Evolutionary conservation across 2,329 filamentous ascomycete genomes (phyloP).

Genomic region (Talaromyces pinophilus): DNA sequence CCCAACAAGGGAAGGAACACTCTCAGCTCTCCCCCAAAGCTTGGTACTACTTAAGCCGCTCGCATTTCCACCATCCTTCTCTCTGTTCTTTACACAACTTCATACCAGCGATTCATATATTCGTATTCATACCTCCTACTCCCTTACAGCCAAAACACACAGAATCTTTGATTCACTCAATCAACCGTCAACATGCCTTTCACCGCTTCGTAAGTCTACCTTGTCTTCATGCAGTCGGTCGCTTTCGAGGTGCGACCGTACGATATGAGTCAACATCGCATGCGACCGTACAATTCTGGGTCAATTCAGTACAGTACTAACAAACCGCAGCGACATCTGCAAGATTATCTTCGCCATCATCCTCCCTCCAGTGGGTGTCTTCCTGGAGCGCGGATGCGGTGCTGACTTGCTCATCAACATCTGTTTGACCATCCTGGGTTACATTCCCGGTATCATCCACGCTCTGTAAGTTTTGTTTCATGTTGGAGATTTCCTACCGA

Average conservation of each 20-base stretch:
- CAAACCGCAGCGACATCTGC: constrained; percentile 64
- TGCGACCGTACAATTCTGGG: neutral
- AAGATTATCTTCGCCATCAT: constrained; percentile 87
- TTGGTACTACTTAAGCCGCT: constrained; percentile 12
- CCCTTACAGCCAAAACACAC: neutral
- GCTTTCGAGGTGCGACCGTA: neutral
- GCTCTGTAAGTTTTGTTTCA: constrained; percentile 63
- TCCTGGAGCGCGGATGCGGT: constrained; percentile 89
- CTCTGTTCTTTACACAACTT: neutral
- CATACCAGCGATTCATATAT: neutral
- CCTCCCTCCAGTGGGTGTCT: constrained; percentile 86
- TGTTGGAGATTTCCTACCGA: too few species aligned
- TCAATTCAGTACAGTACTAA: constrained; percentile 6
- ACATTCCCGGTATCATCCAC: constrained; percentile 85
- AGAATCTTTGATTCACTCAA: neutral
- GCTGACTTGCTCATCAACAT: constrained; percentile 91
- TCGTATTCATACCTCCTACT: neutral
- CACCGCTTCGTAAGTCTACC: constrained; percentile 51
- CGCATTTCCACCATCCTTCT: neutral
- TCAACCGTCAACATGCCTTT: constrained; percentile 51
- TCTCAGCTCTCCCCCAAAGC: neutral
- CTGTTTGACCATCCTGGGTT: constrained; percentile 75
- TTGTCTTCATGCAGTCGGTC: constrained; percentile 13
- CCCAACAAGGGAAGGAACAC: constrained; percentile 4
- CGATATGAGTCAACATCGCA: neutral